Evolutionary conservation across 116 monocot species (phyloP), one percentile per base, ranked within the genome.

Genomic region (Cymodocea nodosa): DNA sequence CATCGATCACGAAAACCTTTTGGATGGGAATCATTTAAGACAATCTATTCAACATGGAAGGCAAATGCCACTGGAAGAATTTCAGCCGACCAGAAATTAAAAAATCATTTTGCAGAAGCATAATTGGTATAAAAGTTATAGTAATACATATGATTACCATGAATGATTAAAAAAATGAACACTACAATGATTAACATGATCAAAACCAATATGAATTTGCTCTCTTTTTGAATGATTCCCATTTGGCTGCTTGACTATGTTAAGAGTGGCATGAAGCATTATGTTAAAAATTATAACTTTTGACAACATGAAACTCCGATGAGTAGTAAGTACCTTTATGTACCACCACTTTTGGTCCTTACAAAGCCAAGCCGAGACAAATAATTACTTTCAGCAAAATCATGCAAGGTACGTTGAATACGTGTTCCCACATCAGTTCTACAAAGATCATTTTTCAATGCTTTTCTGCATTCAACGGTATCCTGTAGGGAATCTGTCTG

Each of bases 371-470:
- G 84, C 48, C 75, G 78, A 66, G 77, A 76, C 64, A 94, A 68
- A 73, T 94, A 94, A 77, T 78, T 94, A 71, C 82, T 89, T 75
- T 82, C 89, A 71, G 94, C 94, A 80, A 94, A 94, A 80, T 94
- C 89, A 82, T 94, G 94, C 20, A 89, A 63, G 23, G 84, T 77
- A 23, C 84, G 89, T 66, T 77, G 81, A 64, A 84, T 35, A 49
- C 82, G 78, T 62, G 69, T 52, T 55, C 76, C 77, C 72, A 35
- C 50, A 6, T 73, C 78, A 72, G 51, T 54, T 66, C 57, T 80
- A 50, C 51, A 49, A 52, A 62, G 59, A 59, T 86, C 87, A 65
- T 77, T 74, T 35, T 69, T 78, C 36, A 84, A 57, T 8, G 39
- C 59, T 68, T 62, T 69, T 69, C 63, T 68, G 22, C 73, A 75